Evolutionary conservation across 306 rosid species (phyloP), one percentile per base, ranked within the genome.

Genomic region (Dryas drummondii): DNA sequence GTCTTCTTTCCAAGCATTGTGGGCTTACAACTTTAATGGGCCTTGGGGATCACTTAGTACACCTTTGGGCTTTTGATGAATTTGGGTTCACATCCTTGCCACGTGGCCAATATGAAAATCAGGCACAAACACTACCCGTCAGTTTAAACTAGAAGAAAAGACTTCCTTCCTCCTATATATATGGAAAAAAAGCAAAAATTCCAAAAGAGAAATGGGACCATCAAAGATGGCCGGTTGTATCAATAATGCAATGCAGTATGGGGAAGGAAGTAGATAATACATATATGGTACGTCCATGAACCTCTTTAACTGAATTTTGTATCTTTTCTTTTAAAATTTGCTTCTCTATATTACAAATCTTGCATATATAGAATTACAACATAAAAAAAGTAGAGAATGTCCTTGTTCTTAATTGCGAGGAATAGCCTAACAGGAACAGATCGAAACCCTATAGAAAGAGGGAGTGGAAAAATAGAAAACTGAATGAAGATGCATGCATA

Each of bases 331-430:
- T 4, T 26, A 2, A 2, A 22, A 45, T 19, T 57, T 14, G 56
- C 7, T 26, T 60, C 76, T 46, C 57, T 72, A 59, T 58, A 47
- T 44, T 27, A 72, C 76, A 72, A 58, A 27, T 72, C 13, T 47
- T 72, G 42, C 47, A 72, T 50, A 44, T 32, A 32, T 32, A 32
- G 26, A 58, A 42, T 46, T 46, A 71, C 76, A 56, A 56, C 66
- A 26, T 44, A 16, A 41, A 71, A 52, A 49, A 6, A 27, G 46
- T 68, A 68, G 27, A 32, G 9, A 70, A n/a, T 27, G 74, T 32
- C 37, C 61, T 15, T 70, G 50, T 10, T 70, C 50, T 70, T 22
- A 22, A 22, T 22, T 52, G 62, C 16, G 9, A 70, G 74, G 74
- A 70, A 70, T 70, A 70, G 74, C 74, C 62, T 0, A 70, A 52